Base-by-base conservation (phyloP, 257 asterid genomes). In the Verbascum thapsus region DNA sequence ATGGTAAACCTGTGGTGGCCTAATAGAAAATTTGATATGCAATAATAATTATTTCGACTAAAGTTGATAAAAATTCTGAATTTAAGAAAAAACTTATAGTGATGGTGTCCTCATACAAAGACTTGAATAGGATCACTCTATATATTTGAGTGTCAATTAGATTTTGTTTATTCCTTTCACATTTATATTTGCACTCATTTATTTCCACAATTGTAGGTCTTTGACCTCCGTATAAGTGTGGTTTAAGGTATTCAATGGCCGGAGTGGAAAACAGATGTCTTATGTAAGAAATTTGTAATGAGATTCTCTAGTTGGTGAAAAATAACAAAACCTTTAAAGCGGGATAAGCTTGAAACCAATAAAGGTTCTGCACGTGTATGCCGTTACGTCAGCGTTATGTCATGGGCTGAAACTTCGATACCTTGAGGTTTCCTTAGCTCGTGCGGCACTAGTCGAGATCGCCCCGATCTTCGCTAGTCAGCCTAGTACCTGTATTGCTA, bases 101-200 rank as follows among this genome's bases (percentile, higher is more conserved):
- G 32, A 26, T 26, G 5, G 5, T 26, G 5, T 26, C 32, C n/a
- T n/a, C n/a, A n/a, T 5, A 1, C 32, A 34, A 17, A 44, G 19
- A 12, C 37, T 19, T 55, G 61, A 53, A 55, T 48, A 54, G 37
- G 54, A 38, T 52, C 54, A 16, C 51, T 19, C 42, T 42, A 15
- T 54, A 56, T 54, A 20, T 26, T 26, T 26, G 5, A 26, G 32
- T 39, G 45, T 16, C 45, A 26, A 48, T 63, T 51, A 40, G 58
- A 64, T 63, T 55, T 0, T 63, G 53, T 22, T 40, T 15, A 54
- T 45, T 39, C 45, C 64, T 35, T 44, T 62, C 43, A 53, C 45
- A 44, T 49, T 20, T 52, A 35, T 11, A 35, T 20, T 41, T 19
- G 4, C 49, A 10, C 6, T 0, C 18, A 6, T 15, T 15, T 17